Base-by-base conservation (phyloP, 371 early-diverging fungal genomes). In the Mucor mucedo region DNA sequence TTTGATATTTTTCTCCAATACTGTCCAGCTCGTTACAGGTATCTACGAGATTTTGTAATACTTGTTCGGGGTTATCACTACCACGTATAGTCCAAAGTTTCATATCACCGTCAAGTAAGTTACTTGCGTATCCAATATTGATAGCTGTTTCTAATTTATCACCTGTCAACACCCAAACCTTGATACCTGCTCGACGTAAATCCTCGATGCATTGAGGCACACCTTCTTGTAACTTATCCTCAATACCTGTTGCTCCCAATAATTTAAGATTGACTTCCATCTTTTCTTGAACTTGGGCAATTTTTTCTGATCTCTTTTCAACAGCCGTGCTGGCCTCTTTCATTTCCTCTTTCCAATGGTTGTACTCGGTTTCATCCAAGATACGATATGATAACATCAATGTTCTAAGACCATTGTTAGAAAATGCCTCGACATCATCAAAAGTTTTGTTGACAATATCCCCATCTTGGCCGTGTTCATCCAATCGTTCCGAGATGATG, bases 91-190 rank as follows among this genome's bases (percentile, higher is more conserved):
- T 89, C 84, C 91, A 89, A 42, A 93, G 79, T 55, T 84, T 79
- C 90, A 91, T 89, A 10, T 86, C 82, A 41, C 80, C 79, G 45
- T 89, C 87, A 16, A 98, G 72, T 33, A 98, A 72, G 50, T 91
- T 90, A 57, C 91, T 91, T 0, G 94, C 89, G 76, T 96, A 96
- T 1, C 96, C 98, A 72, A 98, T 95, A 75, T 95, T 95, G 79
- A 97, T 95, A n/a, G 99, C 99, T 0, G 99, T 99, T 76, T 99
- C 99, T 77, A 96, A 77, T 79, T 99, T 99, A 78, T 99, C 99
- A 49, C 99, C 99, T 3, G 99, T 99, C 58, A 99, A 75, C 35
- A 99, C 99, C 99, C 99, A 99, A 39, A 99, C 87, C 71, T 95
- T 94, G 72, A 99, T 96, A 1, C 98, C 98, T 1, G 98, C 97